Conservation (phyloP, 129 eudicot species). For the Tanacetum coccineum region DNA sequence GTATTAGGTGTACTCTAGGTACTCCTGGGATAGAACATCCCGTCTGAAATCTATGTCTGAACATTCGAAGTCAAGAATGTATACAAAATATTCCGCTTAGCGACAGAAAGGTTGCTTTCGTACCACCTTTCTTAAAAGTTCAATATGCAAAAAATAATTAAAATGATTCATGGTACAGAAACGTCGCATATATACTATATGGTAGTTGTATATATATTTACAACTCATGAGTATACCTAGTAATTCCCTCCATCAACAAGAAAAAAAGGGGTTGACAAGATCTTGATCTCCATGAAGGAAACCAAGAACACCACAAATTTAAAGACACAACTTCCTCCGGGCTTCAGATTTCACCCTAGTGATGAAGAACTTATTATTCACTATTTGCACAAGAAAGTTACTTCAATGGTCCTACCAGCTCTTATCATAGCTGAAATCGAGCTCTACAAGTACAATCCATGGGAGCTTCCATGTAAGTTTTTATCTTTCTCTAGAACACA, state of each 20-base stretch:
- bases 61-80: slow-evolving; percentile 7
- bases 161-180: background rate
- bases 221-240: slow-evolving; percentile 24
- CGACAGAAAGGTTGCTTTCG: slow-evolving; percentile 29
- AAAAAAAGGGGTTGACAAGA: background rate
- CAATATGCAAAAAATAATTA: background rate
- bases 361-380: slow-evolving; percentile 53
- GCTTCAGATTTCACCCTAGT: slow-evolving; percentile 47
- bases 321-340: slow-evolving; percentile 40
- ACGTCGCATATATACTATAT: background rate
- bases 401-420: slow-evolving; percentile 39
- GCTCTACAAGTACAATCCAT: slow-evolving; percentile 51
- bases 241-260: slow-evolving; percentile 32
- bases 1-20: slow-evolving; percentile 21
- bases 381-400: slow-evolving; percentile 43
- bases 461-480: slow-evolving; percentile 50
- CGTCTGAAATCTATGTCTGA: slow-evolving; percentile 15
- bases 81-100: background rate
- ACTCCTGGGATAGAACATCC: slow-evolving; percentile 8
- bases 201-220: slow-evolving; percentile 11
- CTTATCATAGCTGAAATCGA: slow-evolving; percentile 40
- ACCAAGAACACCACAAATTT: slow-evolving; percentile 20
- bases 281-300: slow-evolving; percentile 32
- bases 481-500: background rate
- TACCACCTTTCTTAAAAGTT: slow-evolving; percentile 19